Evolutionary conservation across 345 rosid species (phyloP).

Genomic region (Triadica sebifera): DNA sequence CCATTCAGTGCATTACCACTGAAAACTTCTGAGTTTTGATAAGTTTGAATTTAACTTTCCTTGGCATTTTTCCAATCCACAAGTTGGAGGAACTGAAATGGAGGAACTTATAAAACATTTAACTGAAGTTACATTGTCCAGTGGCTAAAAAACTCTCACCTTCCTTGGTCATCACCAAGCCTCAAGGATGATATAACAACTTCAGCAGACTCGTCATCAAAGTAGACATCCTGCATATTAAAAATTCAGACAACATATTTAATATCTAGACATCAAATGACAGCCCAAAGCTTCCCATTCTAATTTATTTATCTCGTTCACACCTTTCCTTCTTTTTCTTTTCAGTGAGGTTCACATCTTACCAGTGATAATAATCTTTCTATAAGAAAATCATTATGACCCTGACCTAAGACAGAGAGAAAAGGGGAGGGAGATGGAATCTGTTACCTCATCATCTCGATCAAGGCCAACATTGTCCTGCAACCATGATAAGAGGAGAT

Average conservation of each 20-base stretch:
- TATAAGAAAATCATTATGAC: not conserved
- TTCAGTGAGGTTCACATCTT: not conserved
- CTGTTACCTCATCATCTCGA: constrained; percentile 73
- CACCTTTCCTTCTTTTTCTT: not conserved
- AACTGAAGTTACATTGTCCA: not conserved
- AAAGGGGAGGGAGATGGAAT: not conserved
- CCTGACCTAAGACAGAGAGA: not conserved
- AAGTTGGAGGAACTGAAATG: not conserved
- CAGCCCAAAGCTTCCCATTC: not conserved
- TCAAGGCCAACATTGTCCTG: constrained; percentile 72
- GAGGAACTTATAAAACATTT: not conserved
- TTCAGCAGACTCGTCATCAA: constrained; percentile 90
- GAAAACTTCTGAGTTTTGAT: too few relatives aligned
- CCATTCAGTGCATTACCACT: not conserved
- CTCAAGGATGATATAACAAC: constrained; percentile 90
- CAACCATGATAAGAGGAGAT: constrained; percentile 23
- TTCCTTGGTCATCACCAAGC: constrained; percentile 94
- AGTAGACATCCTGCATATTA: constrained; percentile 94
- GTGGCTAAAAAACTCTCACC: constrained; percentile 43
- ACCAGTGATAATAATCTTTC: not conserved
- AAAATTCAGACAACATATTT: constrained; percentile 1
- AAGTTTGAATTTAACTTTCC: not conserved
- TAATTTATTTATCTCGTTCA: not conserved
- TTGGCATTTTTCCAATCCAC: not conserved
- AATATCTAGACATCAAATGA: constrained; percentile 7